These are phyloP conservation scores for Macrolepiota fuliginosa DNA, from an alignment of 768 basidiomycete species.

Conservation along the genomic window DNA sequence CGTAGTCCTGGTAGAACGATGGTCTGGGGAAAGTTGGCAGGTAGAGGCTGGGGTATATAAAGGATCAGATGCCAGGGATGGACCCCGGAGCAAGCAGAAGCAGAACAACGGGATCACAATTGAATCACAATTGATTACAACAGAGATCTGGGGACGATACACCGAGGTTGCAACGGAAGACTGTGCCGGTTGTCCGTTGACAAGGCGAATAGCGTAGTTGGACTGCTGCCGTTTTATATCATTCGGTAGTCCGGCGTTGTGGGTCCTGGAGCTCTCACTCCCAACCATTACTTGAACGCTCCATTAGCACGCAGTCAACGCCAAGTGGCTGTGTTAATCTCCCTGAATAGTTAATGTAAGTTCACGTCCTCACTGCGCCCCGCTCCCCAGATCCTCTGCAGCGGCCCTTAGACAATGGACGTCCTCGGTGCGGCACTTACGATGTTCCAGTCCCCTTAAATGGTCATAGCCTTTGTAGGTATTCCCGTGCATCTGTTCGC, in stretches of 20 bases:
- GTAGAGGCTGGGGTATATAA: slow-evolving; percentile 1
- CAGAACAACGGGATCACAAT: not conserved
- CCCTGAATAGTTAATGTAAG: not conserved
- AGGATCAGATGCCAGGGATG: not conserved
- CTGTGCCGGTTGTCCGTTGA: slow-evolving; percentile 2
- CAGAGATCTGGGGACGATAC: not conserved
- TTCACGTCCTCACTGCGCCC: not conserved
- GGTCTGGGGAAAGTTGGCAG: not conserved
- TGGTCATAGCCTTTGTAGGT: not conserved
- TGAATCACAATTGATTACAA: not conserved
- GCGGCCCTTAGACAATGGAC: not conserved
- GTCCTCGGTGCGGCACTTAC: not conserved
- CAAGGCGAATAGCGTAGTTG: not conserved
- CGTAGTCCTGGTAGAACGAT: slow-evolving; percentile 6
- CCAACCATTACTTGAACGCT: not conserved
- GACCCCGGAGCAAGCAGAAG: not conserved
- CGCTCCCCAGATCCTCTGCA: not conserved
- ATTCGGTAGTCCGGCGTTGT: not conserved
- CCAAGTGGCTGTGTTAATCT: not conserved
- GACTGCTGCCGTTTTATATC: not conserved
- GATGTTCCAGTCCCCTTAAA: not conserved
- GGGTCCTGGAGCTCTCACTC: not conserved
- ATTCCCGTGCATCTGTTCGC: not conserved
- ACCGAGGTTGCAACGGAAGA: not conserved
- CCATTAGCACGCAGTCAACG: not conserved